These are phyloP conservation scores for Fusarium tricinctum DNA, from an alignment of 2,329 filamentous ascomycete genomes.

Conservation along the genomic window DNA sequence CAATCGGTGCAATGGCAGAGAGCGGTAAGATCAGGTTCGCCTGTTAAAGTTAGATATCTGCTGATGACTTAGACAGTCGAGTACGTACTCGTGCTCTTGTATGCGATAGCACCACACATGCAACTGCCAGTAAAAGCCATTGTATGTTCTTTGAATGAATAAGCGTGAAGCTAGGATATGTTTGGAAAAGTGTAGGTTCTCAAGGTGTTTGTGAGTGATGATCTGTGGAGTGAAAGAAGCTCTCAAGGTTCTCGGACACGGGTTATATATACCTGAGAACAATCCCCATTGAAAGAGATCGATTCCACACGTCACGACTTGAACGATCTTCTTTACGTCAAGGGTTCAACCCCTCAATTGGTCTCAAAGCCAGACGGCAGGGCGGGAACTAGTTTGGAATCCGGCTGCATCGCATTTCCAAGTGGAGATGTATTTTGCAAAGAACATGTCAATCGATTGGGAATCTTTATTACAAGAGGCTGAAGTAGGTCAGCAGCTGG, in stretches of 20 bases:
- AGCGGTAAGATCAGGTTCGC: conserved; percentile 58
- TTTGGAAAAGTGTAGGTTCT: conserved; percentile 24
- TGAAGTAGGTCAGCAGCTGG: background rate
- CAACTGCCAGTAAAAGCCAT: conserved; percentile 53
- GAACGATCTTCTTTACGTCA: background rate
- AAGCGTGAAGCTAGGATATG: conserved; percentile 19
- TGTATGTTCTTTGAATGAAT: background rate
- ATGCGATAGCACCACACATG: conserved; percentile 55
- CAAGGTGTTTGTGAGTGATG: conserved; percentile 33
- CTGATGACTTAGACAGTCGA: background rate
- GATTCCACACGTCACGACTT: conserved; percentile 14
- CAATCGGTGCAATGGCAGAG: conserved; percentile 68
- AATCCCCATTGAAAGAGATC: conserved; percentile 1
- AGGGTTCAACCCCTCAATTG: background rate
- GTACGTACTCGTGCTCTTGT: conserved; percentile 53
- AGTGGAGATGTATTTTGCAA: conserved; percentile 12
- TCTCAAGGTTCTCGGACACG: conserved; percentile 44
- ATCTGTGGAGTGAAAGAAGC: conserved; percentile 32
- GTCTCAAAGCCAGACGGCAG: background rate
- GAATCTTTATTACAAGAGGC: background rate
- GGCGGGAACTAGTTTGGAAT: conserved; percentile 33
- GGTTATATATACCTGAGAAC: conserved; percentile 39
- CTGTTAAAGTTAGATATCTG: conserved; percentile 46
- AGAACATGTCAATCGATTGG: background rate
- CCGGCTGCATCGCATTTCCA: background rate